Conservation (phyloP, 768 basidiomycete species). For the Calocera viscosa region DNA sequence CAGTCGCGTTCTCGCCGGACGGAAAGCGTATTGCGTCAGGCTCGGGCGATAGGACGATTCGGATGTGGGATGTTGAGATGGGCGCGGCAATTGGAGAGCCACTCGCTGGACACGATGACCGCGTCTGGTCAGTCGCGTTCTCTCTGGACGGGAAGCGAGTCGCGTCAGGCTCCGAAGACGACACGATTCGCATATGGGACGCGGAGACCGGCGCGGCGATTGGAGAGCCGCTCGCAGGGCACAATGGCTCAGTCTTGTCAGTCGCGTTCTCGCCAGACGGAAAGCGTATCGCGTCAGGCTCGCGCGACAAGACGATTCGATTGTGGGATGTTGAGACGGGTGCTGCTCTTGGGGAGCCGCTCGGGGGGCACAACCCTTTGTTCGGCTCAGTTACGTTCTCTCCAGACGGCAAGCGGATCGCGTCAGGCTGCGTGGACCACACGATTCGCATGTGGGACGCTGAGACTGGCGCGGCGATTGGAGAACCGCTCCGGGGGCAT, state of each 20-base stretch:
- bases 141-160: not conserved
- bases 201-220: too few species aligned
- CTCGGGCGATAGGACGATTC: not conserved
- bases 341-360: slow-evolving; percentile 15
- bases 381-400: too few species aligned
- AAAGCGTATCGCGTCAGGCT: not conserved
- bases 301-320: slow-evolving; percentile 7
- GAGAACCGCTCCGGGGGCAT: not conserved
- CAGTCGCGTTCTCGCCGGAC: slow-evolving; percentile 12
- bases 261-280: slow-evolving; percentile 11
- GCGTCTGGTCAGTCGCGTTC: not conserved
- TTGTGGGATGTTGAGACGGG: slow-evolving; percentile 27
- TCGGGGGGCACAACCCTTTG: not conserved
- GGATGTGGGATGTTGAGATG: too few species aligned
- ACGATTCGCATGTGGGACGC: slow-evolving; percentile 10
- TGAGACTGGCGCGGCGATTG: not conserved
- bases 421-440: slow-evolving; percentile 6
- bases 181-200: too few species aligned
- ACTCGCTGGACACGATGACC: too few species aligned
- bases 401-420: slow-evolving; percentile 13
- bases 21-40: not conserved
- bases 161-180: not conserved
- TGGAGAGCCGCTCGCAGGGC: too few species aligned
- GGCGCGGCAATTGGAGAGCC: too few species aligned
- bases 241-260: too few species aligned